Evolutionary conservation across 345 rosid species (phyloP), one percentile per base, ranked within the genome.

Genomic region (Cardamine resedifolia): DNA sequence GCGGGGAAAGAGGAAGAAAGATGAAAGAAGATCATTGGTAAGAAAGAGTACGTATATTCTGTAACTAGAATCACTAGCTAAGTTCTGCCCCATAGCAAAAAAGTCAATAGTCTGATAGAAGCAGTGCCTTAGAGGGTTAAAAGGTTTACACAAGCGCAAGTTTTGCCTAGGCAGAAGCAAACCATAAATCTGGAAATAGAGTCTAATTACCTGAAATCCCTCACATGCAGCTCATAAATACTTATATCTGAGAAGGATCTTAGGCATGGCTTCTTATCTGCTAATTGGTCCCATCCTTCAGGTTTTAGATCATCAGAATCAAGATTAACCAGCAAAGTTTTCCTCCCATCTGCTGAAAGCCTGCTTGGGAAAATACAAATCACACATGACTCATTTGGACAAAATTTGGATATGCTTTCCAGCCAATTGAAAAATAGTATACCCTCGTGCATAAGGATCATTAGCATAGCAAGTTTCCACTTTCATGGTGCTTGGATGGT

Each of bases 401-500:
- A 38, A 16, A 60, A 7, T 3, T 5, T 48, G 11, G 20, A 24
- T 50, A 52, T 52, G 58, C 56, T 24, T 60, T 72, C 26, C 65
- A 51, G 70, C 76, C 62, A 82, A 61, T 59, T 70, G 73, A 73
- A 77, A 70, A 73, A 58, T 57, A 74, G 58, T 83, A 69, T 88
- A 91, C 97, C 97, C 96, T 79, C 89, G 87, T 58, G 96, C 96
- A 81, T 91, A 91, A 72, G 99, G 99, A 88, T 91, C 99, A 80
- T 88, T 91, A 50, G 93, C 93, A 80, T 60, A 84, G 86, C 96
- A 91, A 62, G 85, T 86, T 81, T 94, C 97, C 60, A 91, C 51
- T 62, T 56, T 72, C 77, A 85, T 80, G 62, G 91, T 87, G 84
- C 87, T 91, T 16, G 88, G 91, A 82, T 94, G 97, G 73, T 87